Evolutionary conservation across 169 alveolate genomes (phyloP).

Genomic region (Plasmodium ovale): DNA sequence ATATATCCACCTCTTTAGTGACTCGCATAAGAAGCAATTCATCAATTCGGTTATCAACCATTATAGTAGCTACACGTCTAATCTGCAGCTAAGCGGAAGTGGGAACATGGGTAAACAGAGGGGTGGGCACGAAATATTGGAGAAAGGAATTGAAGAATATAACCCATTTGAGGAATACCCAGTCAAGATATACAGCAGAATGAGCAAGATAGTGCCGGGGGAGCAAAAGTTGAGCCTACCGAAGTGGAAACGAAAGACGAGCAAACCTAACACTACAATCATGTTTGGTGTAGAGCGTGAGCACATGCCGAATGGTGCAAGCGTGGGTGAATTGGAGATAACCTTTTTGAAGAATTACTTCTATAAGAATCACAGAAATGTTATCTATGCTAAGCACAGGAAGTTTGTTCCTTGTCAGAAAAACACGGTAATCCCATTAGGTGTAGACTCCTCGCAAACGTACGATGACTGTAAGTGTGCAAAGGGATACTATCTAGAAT

Average conservation of each 20-base stretch:
- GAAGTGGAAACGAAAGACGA: neutral
- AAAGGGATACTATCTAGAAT: conserved; percentile 84
- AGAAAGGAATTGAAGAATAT: too few species aligned
- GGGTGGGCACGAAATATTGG: neutral
- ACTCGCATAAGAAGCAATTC: conserved; percentile 8
- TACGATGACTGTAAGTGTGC: conserved; percentile 88
- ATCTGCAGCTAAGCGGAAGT: neutral
- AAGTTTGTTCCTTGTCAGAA: conserved; percentile 82
- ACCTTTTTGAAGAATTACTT: conserved; percentile 12
- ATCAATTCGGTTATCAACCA: conserved; percentile 10
- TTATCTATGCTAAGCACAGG: conserved; percentile 41
- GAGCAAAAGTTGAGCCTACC: neutral
- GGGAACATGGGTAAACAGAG: neutral
- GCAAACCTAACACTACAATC: too few species aligned
- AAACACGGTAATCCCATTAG: conserved; percentile 87
- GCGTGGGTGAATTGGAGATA: conserved; percentile 28
- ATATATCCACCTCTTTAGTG: neutral
- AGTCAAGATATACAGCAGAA: neutral
- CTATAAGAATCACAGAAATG: conserved; percentile 17
- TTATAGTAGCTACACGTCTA: conserved; percentile 4
- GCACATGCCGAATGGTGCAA: neutral
- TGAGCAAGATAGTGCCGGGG: neutral
- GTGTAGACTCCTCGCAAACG: conserved; percentile 85
- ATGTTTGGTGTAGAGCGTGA: too few species aligned
- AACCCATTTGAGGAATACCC: too few species aligned